Evolutionary conservation across 371 early-diverging fungal species (phyloP).

Genomic region (Lichtheimia ornata): DNA sequence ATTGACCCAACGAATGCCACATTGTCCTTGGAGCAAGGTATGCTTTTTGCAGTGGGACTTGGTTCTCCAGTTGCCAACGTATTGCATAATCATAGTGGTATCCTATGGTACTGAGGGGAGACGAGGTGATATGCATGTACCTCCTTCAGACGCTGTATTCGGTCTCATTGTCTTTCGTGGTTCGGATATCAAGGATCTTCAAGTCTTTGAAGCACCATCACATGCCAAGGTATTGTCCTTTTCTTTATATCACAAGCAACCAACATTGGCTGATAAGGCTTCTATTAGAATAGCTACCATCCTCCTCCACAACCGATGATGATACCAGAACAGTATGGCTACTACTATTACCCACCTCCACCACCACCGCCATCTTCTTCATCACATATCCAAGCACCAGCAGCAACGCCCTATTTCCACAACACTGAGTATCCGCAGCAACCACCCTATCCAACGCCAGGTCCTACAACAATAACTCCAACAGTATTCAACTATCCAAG

Average conservation of each 20-base stretch:
- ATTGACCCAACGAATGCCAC: conserved; percentile 81
- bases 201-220: conserved; percentile 65
- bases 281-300: background rate
- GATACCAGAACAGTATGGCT: background rate
- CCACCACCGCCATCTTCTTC: conserved; percentile 1
- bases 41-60: background rate
- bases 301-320: conserved; percentile 2
- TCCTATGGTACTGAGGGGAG: conserved; percentile 81
- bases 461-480: too few species aligned
- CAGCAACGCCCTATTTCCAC: background rate
- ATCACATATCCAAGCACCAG: background rate
- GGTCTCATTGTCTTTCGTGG: conserved; percentile 86
- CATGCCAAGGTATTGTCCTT: background rate
- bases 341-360: conserved; percentile 2
- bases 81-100: conserved; percentile 49
- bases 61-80: background rate
- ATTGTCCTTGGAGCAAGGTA: conserved; percentile 80
- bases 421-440: too few species aligned
- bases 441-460: too few species aligned
- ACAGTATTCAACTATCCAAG: too few species aligned
- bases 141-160: conserved; percentile 74
- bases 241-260: background rate
- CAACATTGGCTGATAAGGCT: too few species aligned
- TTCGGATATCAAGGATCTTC: conserved; percentile 88
- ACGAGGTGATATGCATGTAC: conserved; percentile 57